Percentiles rank a stretch among this genome's conserved stretches.
These are phyloP conservation scores for Eucalyptus sp. DNA, from an alignment of 345 rosid genomes.

Conservation along the genomic window DNA sequence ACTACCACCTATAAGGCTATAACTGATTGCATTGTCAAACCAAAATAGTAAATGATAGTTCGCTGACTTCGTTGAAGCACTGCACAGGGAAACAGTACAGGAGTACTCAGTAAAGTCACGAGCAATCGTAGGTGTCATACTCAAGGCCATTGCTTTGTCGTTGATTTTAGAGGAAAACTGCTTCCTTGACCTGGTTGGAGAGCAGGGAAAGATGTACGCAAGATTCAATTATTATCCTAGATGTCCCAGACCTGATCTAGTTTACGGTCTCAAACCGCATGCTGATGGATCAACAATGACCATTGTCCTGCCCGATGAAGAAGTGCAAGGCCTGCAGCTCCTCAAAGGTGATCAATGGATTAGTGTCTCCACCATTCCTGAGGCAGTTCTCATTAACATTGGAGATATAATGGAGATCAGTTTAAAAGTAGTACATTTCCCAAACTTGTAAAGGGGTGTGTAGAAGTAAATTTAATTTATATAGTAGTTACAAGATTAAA, in stretches of 20 bases:
- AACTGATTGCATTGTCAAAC: background rate
- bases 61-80: background rate
- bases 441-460: background rate
- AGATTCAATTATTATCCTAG: conserved; percentile 5
- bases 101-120: background rate
- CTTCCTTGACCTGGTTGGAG: conserved; percentile 5
- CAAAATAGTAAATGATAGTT: background rate
- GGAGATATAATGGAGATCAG: conserved; percentile 21
- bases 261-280: conserved; percentile 5
- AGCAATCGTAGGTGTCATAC: background rate
- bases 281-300: background rate
- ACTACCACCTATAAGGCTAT: background rate
- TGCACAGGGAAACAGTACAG: conserved; percentile 1
- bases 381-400: conserved; percentile 5
- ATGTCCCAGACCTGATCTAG: conserved; percentile 9
- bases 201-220: background rate
- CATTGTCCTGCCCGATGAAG: conserved; percentile 9
- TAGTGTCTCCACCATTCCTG: conserved; percentile 9
- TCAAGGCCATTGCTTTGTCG: no score
- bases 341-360: conserved; percentile 9
- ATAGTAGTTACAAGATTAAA: background rate
- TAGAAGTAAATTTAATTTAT: background rate
- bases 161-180: background rate
- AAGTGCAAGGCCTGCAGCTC: conserved; percentile 18
- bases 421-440: background rate